Conservation (phyloP, 371 early-diverging fungal species). For the Rhizopus stolonifer region DNA sequence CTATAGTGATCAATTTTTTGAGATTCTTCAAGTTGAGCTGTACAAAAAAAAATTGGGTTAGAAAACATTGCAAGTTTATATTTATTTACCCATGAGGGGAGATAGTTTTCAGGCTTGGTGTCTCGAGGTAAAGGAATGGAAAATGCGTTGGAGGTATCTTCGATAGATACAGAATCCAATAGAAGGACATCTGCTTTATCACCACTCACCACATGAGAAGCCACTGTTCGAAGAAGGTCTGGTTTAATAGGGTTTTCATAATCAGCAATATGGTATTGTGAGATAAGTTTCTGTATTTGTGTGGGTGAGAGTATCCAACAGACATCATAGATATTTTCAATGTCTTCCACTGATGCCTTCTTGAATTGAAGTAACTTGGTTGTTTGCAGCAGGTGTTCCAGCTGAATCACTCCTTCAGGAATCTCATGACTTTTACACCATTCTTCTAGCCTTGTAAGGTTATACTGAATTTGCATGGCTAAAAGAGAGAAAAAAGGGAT, state of each 20-base stretch:
- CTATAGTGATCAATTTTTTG: no score
- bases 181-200: constrained; percentile 88
- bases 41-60: no score
- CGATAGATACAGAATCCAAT: constrained; percentile 80
- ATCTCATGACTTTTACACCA: constrained; percentile 96
- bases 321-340: constrained; percentile 94
- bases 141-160: constrained; percentile 64
- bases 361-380: constrained; percentile 93
- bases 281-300: constrained; percentile 94
- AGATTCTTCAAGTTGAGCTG: no score
- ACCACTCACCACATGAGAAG: constrained; percentile 79
- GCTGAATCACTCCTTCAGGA: constrained; percentile 87
- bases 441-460: constrained; percentile 92
- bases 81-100: constrained; percentile 55
- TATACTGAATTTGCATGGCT: constrained; percentile 97
- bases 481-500: not conserved
- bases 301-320: constrained; percentile 93
- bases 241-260: constrained; percentile 88
- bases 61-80: no score
- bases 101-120: constrained; percentile 53
- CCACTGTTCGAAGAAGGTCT: constrained; percentile 88
- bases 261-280: constrained; percentile 74
- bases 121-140: constrained; percentile 61
- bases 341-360: constrained; percentile 88
- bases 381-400: constrained; percentile 91